phyloP scores from a whole-genome alignment of 2,329 filamentous ascomycete species.

The Calonectria leucothoes region DNA sequence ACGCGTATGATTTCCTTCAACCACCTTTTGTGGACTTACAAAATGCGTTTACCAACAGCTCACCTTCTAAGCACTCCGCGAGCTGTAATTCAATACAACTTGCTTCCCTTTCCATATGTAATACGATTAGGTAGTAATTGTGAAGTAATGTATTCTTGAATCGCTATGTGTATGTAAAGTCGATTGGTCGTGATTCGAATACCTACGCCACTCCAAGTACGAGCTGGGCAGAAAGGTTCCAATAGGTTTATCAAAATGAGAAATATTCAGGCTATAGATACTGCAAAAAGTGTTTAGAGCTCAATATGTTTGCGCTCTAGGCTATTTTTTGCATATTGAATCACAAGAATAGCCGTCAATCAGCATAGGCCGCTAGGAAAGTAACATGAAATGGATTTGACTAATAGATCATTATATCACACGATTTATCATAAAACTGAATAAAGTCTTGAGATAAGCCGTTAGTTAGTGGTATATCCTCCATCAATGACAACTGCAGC shows the following conservation, averaged over 20 bases:
- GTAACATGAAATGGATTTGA: background rate
- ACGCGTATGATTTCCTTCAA: background rate
- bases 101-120: background rate
- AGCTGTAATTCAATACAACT: background rate
- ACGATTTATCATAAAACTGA: background rate
- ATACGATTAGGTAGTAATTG: background rate
- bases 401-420: background rate
- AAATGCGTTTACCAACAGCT: background rate
- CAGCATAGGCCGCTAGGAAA: background rate
- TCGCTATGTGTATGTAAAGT: background rate
- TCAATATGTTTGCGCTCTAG: background rate
- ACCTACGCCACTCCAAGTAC: background rate
- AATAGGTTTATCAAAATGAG: background rate
- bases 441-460: background rate
- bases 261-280: background rate
- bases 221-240: background rate
- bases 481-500: slow-evolving; percentile 60
- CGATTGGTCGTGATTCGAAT: background rate
- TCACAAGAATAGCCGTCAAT: background rate
- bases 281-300: background rate
- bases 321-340: background rate
- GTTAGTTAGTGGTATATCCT: slow-evolving; percentile 49
- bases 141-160: background rate
- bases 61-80: background rate
- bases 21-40: background rate